Evolutionary conservation across 2,329 filamentous ascomycete species (phyloP), one percentile per base, ranked within the genome.

Genomic region (Fusarium marasasianum): DNA sequence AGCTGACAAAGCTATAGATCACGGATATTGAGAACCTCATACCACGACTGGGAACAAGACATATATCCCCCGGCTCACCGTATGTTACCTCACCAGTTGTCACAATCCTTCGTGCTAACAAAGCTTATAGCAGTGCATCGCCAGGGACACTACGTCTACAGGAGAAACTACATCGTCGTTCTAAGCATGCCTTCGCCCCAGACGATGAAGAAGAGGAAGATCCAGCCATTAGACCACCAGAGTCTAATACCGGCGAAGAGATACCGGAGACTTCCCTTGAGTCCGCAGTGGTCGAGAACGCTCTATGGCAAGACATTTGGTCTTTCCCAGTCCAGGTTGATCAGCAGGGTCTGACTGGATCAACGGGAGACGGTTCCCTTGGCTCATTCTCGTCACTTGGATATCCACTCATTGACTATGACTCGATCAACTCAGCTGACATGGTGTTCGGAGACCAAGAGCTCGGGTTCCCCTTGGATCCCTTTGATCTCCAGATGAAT

Each of bases 101-200:
- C 24, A 26, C 24, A 26, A 5, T 26, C 24, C 5, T 26, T 5
- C 24, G 24, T 26, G 24, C 24, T 26, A 26, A 26, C 24, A 26
- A 26, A 26, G 24, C 24, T 26, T 26, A 26, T 26, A 31, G 29
- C 11, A 31, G 75, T 14, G 31, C 31, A 14, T 33, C 31, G 2
- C 12, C 31, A 1, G 31, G 31, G 0, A 33, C 31, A 14, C 31
- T 33, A 1, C 31, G 31, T 14, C 2, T 55, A 1, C 74, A 74
- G 1, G 64, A 71, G 5, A 77, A 68, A 2, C 26, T 77, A 0
- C 75, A 77, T 17, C 72, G 75, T 3, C 69, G 75, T 11, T 77
- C 75, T 3, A 77, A 75, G 31, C 55, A 76, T 44, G 75, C 65
- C 0, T 74, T 58, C 29, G 73, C 71, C 1, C 69, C 73, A 7